phyloP scores from a whole-genome alignment of 2,329 filamentous ascomycete genomes.

The Coniochaeta sp. region DNA sequence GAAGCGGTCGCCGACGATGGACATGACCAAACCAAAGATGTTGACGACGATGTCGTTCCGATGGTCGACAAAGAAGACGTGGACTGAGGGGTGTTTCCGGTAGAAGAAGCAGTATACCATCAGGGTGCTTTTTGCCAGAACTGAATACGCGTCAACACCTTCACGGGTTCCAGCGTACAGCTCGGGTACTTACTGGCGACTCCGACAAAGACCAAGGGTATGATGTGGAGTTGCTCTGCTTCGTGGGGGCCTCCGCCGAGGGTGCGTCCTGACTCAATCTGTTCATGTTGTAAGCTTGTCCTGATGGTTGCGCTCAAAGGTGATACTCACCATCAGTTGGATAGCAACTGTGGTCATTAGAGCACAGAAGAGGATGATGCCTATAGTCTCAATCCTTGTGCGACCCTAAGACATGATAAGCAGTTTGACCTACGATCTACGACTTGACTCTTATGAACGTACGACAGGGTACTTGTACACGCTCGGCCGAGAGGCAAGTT shows the following conservation, averaged over 20 bases:
- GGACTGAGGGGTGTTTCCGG: slow-evolving; percentile 45
- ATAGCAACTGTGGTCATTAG: slow-evolving; percentile 61
- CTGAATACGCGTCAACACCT: slow-evolving; percentile 14
- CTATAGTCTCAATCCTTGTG: slow-evolving; percentile 55
- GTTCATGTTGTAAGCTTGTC: slow-evolving; percentile 11
- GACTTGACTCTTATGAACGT: slow-evolving; percentile 12
- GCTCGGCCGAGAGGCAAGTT: slow-evolving; percentile 50
- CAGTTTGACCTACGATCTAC: not conserved
- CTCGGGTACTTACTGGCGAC: slow-evolving; percentile 36
- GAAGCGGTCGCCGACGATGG: slow-evolving; percentile 41
- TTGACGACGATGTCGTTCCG: slow-evolving; percentile 51
- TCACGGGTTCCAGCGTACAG: not conserved
- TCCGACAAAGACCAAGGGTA: slow-evolving; percentile 47
- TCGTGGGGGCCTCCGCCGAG: slow-evolving; percentile 35
- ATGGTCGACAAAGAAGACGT: slow-evolving; percentile 50
- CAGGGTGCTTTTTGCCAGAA: slow-evolving; percentile 41
- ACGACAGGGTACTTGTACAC: slow-evolving; percentile 55
- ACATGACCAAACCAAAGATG: slow-evolving; percentile 47
- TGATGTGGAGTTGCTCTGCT: slow-evolving; percentile 37
- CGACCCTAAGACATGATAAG: slow-evolving; percentile 32
- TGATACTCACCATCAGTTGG: slow-evolving; percentile 43
- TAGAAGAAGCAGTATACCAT: slow-evolving; percentile 48
- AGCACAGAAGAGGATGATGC: slow-evolving; percentile 58
- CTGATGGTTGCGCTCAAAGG: not conserved
- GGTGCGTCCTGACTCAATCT: slow-evolving; percentile 47